Evolutionary conservation across 2,329 filamentous ascomycete genomes (phyloP), one percentile per base, ranked within the genome.

Genomic region (Penicillium sp.): DNA sequence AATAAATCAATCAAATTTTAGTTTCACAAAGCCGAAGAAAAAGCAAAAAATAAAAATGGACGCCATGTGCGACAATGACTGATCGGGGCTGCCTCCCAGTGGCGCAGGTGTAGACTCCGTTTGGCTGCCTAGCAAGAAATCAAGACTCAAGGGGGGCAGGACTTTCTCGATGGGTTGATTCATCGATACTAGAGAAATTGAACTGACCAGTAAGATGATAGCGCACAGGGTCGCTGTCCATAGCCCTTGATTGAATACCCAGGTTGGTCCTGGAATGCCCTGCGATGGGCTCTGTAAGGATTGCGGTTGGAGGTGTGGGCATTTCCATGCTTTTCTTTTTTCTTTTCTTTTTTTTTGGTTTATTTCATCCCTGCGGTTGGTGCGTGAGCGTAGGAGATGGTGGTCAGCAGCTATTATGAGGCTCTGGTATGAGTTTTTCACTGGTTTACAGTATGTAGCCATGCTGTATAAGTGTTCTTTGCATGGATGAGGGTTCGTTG

Each of bases 61-160:
- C 50, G 60, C 67, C 67, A 70, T 70, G 66, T 70, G 67, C 64
- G 58, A 69, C 68, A 56, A 61, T 68, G 56, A 56, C 61, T 38
- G 68, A 70, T 70, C 68, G 64, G 60, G 65, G 53, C 54, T 64
- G 63, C 65, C 59, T 67, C 35, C 47, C 38, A 59, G 65, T 66
- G 61, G 64, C 65, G 65, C 65, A 70, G 67, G 58, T 60, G 63
- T 56, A 40, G 12, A 26, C 49, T 65, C 37, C 56, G 58, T 56
- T 61, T 65, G 58, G 59, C 62, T 65, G 59, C 51, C 49, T 59
- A 42, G 55, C 33, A 35, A 35, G 51, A 56, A 57, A 22, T 44
- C 61, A 58, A 56, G 58, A 57, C n/a, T 44, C 61, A 60, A 58
- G 58, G 65, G 58, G 65, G 61, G 61, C 40, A 51, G 44, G 38